phyloP scores from a whole-genome alignment of 129 eudicot genomes.

The Ambrosia artemisiifolia region DNA sequence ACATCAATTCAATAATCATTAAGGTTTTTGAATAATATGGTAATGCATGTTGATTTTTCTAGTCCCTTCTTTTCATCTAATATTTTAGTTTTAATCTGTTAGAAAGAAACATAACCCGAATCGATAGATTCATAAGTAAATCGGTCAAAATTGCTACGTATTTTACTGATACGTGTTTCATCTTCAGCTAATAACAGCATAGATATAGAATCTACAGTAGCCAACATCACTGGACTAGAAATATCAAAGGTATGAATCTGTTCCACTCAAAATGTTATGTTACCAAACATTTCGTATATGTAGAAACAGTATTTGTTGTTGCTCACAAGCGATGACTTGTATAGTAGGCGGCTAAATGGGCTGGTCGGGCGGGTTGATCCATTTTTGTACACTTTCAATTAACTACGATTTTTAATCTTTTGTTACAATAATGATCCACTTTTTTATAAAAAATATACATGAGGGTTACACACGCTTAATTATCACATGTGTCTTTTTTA shows the following conservation, averaged over 20 bases:
- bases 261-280: slow-evolving; percentile 4
- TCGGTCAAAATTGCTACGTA: background rate
- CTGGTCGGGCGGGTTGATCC: background rate
- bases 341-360: background rate
- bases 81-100: background rate
- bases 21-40: background rate
- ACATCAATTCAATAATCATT: background rate
- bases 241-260: slow-evolving; percentile 63
- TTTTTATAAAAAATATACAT: background rate
- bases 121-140: slow-evolving; percentile 4
- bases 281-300: background rate
- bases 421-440: background rate
- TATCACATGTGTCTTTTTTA: background rate
- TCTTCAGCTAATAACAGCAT: slow-evolving; percentile 33
- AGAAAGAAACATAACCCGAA: background rate
- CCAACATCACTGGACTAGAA: slow-evolving; percentile 33
- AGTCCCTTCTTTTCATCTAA: background rate
- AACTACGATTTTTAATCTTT: background rate
- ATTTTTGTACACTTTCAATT: background rate
- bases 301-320: background rate
- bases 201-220: slow-evolving; percentile 36
- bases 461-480: background rate
- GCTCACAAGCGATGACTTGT: background rate
- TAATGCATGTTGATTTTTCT: background rate
- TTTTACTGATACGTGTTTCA: slow-evolving; percentile 10